phyloP scores from a whole-genome alignment of 1,284 basidiomycete genomes.

The Apiotrichum brassicae region DNA sequence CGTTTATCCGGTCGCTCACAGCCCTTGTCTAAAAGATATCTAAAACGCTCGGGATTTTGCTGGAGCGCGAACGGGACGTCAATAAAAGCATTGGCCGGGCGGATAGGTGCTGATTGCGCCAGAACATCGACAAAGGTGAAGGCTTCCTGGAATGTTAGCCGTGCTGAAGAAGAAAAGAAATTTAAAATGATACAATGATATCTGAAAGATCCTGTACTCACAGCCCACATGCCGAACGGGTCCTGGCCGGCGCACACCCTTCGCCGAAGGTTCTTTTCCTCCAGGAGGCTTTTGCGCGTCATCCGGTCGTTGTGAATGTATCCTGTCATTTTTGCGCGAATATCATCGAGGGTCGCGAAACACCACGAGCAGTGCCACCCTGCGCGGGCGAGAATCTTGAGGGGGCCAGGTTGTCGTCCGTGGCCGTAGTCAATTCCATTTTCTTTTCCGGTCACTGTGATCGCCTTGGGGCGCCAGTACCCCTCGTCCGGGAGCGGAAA shows the following conservation, averaged over 20 bases:
- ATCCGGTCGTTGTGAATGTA: constrained; percentile 32
- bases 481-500: constrained; percentile 50
- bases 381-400: constrained; percentile 56
- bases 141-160: constrained; percentile 22
- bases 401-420: constrained; percentile 46
- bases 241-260: constrained; percentile 25
- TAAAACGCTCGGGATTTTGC: constrained; percentile 18
- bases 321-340: constrained; percentile 27
- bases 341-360: constrained; percentile 24
- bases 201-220: constrained; percentile 10
- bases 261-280: constrained; percentile 9
- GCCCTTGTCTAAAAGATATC: constrained; percentile 23
- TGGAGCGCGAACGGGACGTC: constrained; percentile 19
- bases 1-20: constrained; percentile 14
- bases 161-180: too few species aligned
- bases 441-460: neutral
- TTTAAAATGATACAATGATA: neutral
- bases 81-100: constrained; percentile 6
- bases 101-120: neutral
- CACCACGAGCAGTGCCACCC: constrained; percentile 50
- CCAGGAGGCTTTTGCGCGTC: constrained; percentile 11
- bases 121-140: constrained; percentile 16
- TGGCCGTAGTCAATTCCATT: constrained; percentile 20
- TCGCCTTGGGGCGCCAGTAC: constrained; percentile 52
- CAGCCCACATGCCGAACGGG: constrained; percentile 30